Conservation (phyloP, 257 asterid species). For the Rehmannia glutinosa region DNA sequence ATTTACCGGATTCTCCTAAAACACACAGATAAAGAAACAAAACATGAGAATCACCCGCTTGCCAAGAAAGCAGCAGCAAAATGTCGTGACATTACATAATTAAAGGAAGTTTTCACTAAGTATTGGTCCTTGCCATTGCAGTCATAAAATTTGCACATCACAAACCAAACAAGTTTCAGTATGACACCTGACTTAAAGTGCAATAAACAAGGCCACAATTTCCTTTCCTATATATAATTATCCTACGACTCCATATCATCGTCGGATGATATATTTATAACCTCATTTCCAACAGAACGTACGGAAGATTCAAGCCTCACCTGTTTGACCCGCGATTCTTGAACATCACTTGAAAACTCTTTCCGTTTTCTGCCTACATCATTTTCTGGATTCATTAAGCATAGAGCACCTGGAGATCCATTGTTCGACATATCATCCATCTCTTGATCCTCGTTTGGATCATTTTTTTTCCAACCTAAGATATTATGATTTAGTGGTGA, state of each 20-base stretch:
- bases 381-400: not conserved
- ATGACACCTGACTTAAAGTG: not conserved
- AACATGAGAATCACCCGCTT: no score
- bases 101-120: not conserved
- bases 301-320: conserved; percentile 34
- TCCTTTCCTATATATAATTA: not conserved
- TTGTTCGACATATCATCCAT: conserved; percentile 23
- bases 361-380: conserved; percentile 55
- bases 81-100: not conserved
- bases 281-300: conserved; percentile 12
- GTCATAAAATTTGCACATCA: not conserved
- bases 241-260: conserved; percentile 22
- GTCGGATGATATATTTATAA: conserved; percentile 17
- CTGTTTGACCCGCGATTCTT: conserved; percentile 39
- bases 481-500: not conserved
- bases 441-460: conserved; percentile 33
- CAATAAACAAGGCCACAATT: conserved; percentile 12
- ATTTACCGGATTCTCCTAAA: no score
- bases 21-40: no score
- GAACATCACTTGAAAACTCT: conserved; percentile 29
- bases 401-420: conserved; percentile 14
- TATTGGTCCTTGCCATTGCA: conserved; percentile 6
- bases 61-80: not conserved
- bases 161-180: not conserved
- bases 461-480: not conserved